Percentiles rank a stretch among this genome's conserved stretches.
These are phyloP conservation scores for Echeveria elegans DNA, from an alignment of 164 flowering plant genomes.

Conservation along the genomic window DNA sequence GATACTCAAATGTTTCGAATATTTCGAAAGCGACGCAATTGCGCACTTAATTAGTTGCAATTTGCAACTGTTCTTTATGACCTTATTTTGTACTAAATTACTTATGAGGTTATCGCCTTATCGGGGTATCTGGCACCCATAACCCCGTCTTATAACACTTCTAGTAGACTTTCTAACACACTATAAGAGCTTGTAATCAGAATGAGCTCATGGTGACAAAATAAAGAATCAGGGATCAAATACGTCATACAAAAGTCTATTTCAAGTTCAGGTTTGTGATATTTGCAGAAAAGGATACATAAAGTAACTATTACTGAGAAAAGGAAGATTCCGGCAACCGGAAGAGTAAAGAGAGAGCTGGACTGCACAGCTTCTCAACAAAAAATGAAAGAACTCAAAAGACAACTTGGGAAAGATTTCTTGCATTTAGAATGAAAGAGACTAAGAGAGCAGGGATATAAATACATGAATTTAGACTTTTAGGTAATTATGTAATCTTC, in stretches of 20 bases:
- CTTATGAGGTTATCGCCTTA: neutral
- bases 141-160: neutral
- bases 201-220: conserved; percentile 6
- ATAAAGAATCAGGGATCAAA: neutral
- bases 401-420: too few species aligned
- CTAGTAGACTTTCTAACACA: neutral
- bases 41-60: neutral
- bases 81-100: neutral
- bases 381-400: too few species aligned
- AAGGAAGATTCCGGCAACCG: too few species aligned
- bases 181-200: conserved; percentile 6
- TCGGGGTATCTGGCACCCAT: neutral
- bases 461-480: too few species aligned
- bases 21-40: neutral
- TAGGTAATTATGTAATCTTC: too few species aligned
- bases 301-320: too few species aligned
- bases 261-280: neutral
- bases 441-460: too few species aligned
- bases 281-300: neutral
- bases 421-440: too few species aligned
- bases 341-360: too few species aligned
- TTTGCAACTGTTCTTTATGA: neutral
- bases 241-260: neutral
- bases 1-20: neutral
- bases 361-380: too few species aligned